Evolutionary conservation across 2,329 filamentous ascomycete species (phyloP), one percentile per base, ranked within the genome.

Genomic region (Fusarium equiseti): DNA sequence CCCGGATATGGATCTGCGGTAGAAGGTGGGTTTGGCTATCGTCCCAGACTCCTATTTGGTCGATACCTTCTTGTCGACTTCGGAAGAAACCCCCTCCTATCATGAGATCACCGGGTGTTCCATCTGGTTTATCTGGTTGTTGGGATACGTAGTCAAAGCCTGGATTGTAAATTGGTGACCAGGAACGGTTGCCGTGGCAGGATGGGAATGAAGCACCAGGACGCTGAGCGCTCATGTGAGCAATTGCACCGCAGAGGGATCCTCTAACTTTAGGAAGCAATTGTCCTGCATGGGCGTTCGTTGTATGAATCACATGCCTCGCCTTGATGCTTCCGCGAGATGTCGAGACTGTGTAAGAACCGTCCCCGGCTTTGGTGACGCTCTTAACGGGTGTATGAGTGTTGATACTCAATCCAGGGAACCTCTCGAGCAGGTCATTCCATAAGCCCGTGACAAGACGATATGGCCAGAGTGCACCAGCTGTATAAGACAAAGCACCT

Each of bases 61-160:
- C 82, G 5, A 84, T 42, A 0, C 85, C 86, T 11, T 82, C 75
- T 8, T 78, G 77, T 8, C 76, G 73, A 18, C 83, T 81, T 24
- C 82, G 80, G 8, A 80, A 78, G 58, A 87, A 83, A 0, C 85
- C 88, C 1, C 88, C 87, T 3, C 87, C 87, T 4, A 87, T 74
- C 83, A 89, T 85, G 63, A 89, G 76, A 59, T 87, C 83, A 2
- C 83, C 80, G 0, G 77, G 72, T 4, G 67, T 44, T 4, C 77
- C 76, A n/a, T 78, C 72, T 2, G 63, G 40, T 8, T 63, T 29
- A 29, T 74, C 75, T 2, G 85, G 79, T 53, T 82, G 77, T 68
- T 88, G 85, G 1, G 85, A 86, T 12, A 86, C 77, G 67, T 88
- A 87, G 70, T 89, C 87, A 49, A 84, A 86, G 0, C 83, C 83